A percentile compares a stretch with the other conserved stretches of the same genome.
These are phyloP conservation scores for Globisporangium solare DNA, from an alignment of 352 stramenopile species.

Conservation along the genomic window DNA sequence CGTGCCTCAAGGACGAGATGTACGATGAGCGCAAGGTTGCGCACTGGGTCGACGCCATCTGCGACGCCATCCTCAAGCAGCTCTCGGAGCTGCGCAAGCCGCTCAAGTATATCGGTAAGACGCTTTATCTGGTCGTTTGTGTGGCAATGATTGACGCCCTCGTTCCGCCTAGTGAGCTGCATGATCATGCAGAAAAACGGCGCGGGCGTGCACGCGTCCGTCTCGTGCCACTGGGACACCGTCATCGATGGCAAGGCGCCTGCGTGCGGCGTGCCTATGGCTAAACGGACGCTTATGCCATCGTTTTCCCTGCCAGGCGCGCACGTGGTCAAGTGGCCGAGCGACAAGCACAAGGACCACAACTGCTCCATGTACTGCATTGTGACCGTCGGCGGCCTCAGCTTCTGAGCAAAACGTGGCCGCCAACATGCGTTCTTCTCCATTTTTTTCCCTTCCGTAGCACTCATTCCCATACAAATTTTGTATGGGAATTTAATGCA, in stretches of 20 bases:
- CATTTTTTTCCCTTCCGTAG: too few species aligned
- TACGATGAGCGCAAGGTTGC: slow-evolving; percentile 86
- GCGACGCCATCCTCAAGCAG: slow-evolving; percentile 83
- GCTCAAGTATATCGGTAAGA: slow-evolving; percentile 88
- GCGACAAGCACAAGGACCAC: slow-evolving; percentile 88
- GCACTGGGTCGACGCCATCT: slow-evolving; percentile 90
- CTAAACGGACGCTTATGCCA: neutral
- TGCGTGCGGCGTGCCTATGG: neutral
- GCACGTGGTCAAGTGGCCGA: slow-evolving; percentile 86
- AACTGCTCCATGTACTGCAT: slow-evolving; percentile 89
- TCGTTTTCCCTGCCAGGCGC: slow-evolving; percentile 27
- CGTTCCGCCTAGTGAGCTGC: slow-evolving; percentile 79
- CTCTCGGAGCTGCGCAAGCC: slow-evolving; percentile 87
- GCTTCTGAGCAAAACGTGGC: slow-evolving; percentile 70
- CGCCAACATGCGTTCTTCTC: too few species aligned
- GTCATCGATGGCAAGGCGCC: slow-evolving; percentile 71
- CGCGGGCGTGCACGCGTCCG: slow-evolving; percentile 82
- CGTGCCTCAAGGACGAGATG: slow-evolving; percentile 80
- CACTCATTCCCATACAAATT: too few species aligned
- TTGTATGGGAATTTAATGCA: too few species aligned
- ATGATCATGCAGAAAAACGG: slow-evolving; percentile 94
- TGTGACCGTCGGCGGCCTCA: slow-evolving; percentile 81
- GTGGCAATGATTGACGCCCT: too few species aligned
- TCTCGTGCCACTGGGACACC: slow-evolving; percentile 90
- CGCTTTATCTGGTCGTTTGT: slow-evolving; percentile 2